A percentile compares a stretch with the other conserved stretches of the same genome.
Evolutionary conservation across 2,329 filamentous ascomycete genomes (phyloP).

Genomic region (Ophiosphaerella narmari): DNA sequence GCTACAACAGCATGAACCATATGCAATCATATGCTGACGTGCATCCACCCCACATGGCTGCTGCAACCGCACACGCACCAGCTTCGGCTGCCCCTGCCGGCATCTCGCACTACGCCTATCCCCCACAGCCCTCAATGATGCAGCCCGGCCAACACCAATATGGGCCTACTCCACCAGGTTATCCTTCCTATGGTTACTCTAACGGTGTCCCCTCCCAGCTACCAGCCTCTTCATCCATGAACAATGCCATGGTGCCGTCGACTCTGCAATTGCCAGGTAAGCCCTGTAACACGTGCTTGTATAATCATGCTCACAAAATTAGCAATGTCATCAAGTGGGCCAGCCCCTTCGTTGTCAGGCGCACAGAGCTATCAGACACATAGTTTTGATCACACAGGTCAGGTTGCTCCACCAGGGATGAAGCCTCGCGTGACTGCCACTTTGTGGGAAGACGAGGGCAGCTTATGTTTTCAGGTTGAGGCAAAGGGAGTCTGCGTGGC

Average conservation of each 20-base stretch:
- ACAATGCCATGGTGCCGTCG: constrained; percentile 67
- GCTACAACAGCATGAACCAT: constrained; percentile 75
- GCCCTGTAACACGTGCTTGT: constrained; percentile 9
- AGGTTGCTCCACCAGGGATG: constrained; percentile 89
- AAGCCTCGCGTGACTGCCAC: constrained; percentile 96
- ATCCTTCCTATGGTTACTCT: constrained; percentile 74
- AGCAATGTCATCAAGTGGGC: constrained; percentile 43
- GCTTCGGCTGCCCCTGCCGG: constrained; percentile 76
- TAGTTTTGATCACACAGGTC: constrained; percentile 84
- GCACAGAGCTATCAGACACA: constrained; percentile 49
- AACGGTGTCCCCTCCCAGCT: constrained; percentile 78
- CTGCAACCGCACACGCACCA: constrained; percentile 73
- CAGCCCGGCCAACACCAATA: constrained; percentile 72
- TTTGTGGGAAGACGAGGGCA: constrained; percentile 97
- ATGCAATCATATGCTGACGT: constrained; percentile 85
- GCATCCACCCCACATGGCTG: constrained; percentile 74
- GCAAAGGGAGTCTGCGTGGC: constrained; percentile 95
- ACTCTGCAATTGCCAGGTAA: constrained; percentile 67
- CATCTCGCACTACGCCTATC: constrained; percentile 75
- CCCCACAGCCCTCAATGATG: constrained; percentile 71
- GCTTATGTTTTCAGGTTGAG: constrained; percentile 96
- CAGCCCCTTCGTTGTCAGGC: constrained; percentile 32
- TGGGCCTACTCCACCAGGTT: constrained; percentile 59
- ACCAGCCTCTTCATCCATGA: constrained; percentile 72
- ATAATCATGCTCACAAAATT: constrained; percentile 8